Percentiles rank a stretch among this genome's conserved stretches.
Conservation (phyloP, 345 rosid genomes). For the Rhizophora apiculata region DNA sequence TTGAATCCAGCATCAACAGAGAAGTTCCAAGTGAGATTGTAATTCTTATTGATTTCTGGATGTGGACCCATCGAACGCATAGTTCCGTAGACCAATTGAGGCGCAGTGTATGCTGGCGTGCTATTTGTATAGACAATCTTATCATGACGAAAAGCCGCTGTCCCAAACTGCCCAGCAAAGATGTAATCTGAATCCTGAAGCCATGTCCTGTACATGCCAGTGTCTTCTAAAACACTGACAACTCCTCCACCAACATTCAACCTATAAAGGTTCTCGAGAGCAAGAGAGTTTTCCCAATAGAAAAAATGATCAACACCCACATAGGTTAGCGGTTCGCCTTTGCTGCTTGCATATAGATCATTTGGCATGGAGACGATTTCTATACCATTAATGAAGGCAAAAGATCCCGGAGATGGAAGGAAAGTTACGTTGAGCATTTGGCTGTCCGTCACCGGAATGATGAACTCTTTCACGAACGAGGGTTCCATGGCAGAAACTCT, state of each 20-base stretch:
- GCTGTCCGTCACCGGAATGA: background rate
- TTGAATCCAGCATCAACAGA: constrained; percentile 23
- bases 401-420: constrained; percentile 6
- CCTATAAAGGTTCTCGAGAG: constrained; percentile 27
- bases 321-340: background rate
- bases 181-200: constrained; percentile 10
- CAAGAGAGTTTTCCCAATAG: background rate
- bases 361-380: constrained; percentile 39
- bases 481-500: background rate
- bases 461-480: background rate
- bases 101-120: constrained; percentile 11
- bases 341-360: constrained; percentile 4
- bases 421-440: constrained; percentile 1
- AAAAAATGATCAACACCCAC: background rate
- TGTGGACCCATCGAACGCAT: background rate
- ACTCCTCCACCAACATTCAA: constrained; percentile 28
- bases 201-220: constrained; percentile 25
- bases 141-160: background rate
- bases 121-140: background rate
- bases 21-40: constrained; percentile 18
- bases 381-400: constrained; percentile 35
- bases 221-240: constrained; percentile 6
- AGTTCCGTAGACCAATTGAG: constrained; percentile 1
- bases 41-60: background rate
- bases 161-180: background rate